Base-by-base conservation (phyloP, 2,329 filamentous ascomycete genomes). In the Zymoseptoria pseudotritici region DNA sequence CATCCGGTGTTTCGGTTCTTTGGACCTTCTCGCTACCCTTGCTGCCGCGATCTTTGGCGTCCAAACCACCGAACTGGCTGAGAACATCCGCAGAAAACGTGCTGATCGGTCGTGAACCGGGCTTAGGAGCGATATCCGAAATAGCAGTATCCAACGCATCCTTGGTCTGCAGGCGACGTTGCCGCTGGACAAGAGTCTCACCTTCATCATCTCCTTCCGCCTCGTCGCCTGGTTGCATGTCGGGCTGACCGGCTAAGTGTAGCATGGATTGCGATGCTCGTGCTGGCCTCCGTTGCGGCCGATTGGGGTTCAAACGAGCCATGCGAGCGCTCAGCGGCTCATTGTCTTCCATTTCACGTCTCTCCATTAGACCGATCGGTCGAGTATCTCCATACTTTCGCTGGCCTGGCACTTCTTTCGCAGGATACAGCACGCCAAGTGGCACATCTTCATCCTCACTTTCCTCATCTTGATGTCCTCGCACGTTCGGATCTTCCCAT, bases 321-420 rank as follows among this genome's bases (percentile, higher is more conserved):
- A 90, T 85, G 2, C 92, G 86, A 49, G 82, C 82, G 68, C 88
- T 91, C 20, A 97, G 79, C 0, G 94, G 92, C 72, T 97, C 94
- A 58, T 91, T 94, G 69, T 99, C 94, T 72, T 99, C 94, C 65
- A 94, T 77, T 61, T 95, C 88, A 53, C 90, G 86, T 67, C 85
- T 86, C 71, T 95, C 89, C 79, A 94, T 86, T 58, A 94, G 74
- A 4, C 90, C 90, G 4, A 91, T 73, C 0, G 89, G 89, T 10
- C 78, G 85, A 76, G 74, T 86, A 57, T 68, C 69, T 55, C 61
- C 73, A 63, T 63, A 63, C 58, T 83, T 81, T 50, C 72, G 74
- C 11, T 80, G 80, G n/a, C 81, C 78, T 7, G 75, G 62, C 52
- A 77, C 78, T 26, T 83, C 79, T 63, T 84, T 84, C 50, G 79